These are phyloP conservation scores for Coemansia sp. DNA, from an alignment of 192 early-diverging fungal species.

Conservation along the genomic window DNA sequence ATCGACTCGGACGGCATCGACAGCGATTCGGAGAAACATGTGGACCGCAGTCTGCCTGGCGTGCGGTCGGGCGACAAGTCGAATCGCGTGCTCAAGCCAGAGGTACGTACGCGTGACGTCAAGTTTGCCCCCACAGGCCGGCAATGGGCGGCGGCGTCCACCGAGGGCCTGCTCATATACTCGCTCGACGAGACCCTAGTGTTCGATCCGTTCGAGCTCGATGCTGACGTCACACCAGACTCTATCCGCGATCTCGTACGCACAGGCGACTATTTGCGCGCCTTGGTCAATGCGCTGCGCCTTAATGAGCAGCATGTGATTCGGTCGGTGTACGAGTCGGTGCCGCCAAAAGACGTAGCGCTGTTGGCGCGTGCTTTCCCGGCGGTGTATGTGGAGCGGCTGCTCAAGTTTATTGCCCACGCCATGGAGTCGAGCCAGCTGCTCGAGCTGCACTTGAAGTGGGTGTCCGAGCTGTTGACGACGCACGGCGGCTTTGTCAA, in stretches of 20 bases:
- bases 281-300: slow-evolving; percentile 90
- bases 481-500: slow-evolving; percentile 76
- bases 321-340: slow-evolving; percentile 71
- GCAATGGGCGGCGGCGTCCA: slow-evolving; percentile 93
- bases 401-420: slow-evolving; percentile 79
- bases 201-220: slow-evolving; percentile 99
- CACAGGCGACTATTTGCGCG: slow-evolving; percentile 76
- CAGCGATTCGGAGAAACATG: slow-evolving; percentile 76
- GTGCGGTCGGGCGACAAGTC: slow-evolving; percentile 82
- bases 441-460: slow-evolving; percentile 85
- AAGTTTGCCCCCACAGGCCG: slow-evolving; percentile 92
- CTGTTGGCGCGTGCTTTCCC: slow-evolving; percentile 81
- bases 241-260: slow-evolving; percentile 73
- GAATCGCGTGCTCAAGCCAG: slow-evolving; percentile 69
- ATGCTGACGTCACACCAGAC: slow-evolving; percentile 92
- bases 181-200: slow-evolving; percentile 87
- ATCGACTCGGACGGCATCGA: slow-evolving; percentile 78
- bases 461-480: slow-evolving; percentile 71
- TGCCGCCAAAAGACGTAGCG: slow-evolving; percentile 73
- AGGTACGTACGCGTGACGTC: slow-evolving; percentile 81
- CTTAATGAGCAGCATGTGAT: slow-evolving; percentile 83
- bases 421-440: slow-evolving; percentile 78
- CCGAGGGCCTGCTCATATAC: slow-evolving; percentile 94
- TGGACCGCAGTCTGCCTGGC: slow-evolving; percentile 82
- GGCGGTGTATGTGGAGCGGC: slow-evolving; percentile 77